Base-by-base conservation (phyloP, 2,329 filamentous ascomycete genomes). In the Colletotrichum sp. region DNA sequence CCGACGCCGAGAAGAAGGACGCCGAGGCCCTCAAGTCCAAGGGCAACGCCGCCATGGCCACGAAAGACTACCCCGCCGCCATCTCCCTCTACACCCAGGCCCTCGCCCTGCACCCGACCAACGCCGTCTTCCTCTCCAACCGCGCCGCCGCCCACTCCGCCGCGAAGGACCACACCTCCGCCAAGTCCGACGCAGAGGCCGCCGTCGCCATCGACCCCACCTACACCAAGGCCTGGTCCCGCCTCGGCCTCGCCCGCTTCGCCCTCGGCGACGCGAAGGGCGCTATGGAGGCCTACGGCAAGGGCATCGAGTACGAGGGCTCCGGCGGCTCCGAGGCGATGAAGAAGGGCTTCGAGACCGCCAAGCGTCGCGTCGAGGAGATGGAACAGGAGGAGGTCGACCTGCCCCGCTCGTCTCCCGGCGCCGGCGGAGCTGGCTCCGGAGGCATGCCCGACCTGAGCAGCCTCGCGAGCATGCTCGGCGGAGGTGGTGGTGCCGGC, bases 101-200 rank as follows among this genome's bases (percentile, higher is more conserved):
- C 6, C 92, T 99, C 30, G 90, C 91, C 71, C 89, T 98, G 69
- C 87, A 95, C 79, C 95, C 97, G 3, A 89, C 91, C 79, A 98
- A 99, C 87, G 95, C 96, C 52, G 97, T 99, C 86, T 99, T 97
- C 90, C 94, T 99, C 55, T 98, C 95, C 78, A 99, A 99, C 91
- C 95, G 97, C 79, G 97, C 97, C 13, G 97, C 97, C 62, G 97
- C 97, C 8, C 95, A 98, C 89, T 96, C 93, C 32, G 96, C 95
- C 27, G 92, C 92, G 77, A 92, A 93, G 80, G 93, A 98, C 86
- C 96, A 98, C 87, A 92, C 94, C 77, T 93, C 94, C 77, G 97
- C 97, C 15, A 93, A 92, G 80, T 89, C 93, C 77, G 97, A 99
- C 84, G 97, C 97, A 62, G 96, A 98, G 87, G 91, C 97, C 78